Evolutionary conservation across 306 rosid genomes (phyloP), one percentile per base, ranked within the genome.

Genomic region (Lathyrus oleraceus): DNA sequence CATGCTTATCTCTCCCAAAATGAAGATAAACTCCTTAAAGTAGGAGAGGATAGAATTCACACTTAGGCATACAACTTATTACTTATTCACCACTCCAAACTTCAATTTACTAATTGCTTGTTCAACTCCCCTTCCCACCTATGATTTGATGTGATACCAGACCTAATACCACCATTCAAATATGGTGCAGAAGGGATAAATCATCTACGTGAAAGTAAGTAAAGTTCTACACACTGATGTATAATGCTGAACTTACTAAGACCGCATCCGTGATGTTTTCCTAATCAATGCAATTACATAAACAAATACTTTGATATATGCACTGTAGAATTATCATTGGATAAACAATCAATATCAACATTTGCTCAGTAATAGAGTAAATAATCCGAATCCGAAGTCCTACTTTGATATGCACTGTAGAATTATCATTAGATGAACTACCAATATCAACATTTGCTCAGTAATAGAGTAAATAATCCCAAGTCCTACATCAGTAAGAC

Each of bases 21-120:
- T 65, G 62, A 74, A 73, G 62, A 45, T 11, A 73, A 72, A 72
- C 53, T 48, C 12, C 44, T 51, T 38, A 51, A 63, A 73, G 44
- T 13, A 44, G 68, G 36, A 61, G 15, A 12, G 35, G 38, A 17
- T 30, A 11, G 68, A 45, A 70, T 70, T 48, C 19, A 3, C 17
- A 49, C 13, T 10, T 17, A 19, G 58, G 8, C 58, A 51, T 20
- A 8, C 58, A 51, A 51, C 14, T 51, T 17, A 23, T 49, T 49
- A 49, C 57, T 4, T 49, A 49, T 17, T 17, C 2, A 7, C 27
- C 58, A 51, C 28, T n/a, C 14, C 35, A 20, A 63, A 42, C 47
- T 40, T 53, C 9, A 25, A 65, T 43, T 65, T 14, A 43, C 32
- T 43, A 65, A 65, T 64, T 65, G 23, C 40, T 63, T 60, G 65